Evolutionary conservation across 139 green algal genomes (phyloP).

Genomic region (Astrephomene gubernaculifera): DNA sequence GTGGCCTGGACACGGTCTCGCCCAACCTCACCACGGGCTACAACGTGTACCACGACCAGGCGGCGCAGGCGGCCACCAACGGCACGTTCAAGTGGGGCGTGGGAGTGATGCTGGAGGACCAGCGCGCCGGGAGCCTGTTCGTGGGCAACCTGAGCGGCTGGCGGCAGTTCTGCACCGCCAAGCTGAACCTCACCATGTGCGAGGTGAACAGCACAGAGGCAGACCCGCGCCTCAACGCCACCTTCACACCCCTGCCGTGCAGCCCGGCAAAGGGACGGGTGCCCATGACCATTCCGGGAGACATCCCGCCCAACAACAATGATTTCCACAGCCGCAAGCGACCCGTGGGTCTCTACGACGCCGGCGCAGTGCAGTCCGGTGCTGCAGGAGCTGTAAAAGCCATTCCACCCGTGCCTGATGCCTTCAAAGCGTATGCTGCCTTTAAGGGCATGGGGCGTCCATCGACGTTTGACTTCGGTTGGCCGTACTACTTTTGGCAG

Average conservation of each 20-base stretch:
- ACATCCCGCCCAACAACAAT: neutral
- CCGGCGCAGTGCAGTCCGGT: slow-evolving; percentile 22
- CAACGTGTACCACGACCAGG: slow-evolving; percentile 45
- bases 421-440: neutral
- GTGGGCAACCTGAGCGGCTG: slow-evolving; percentile 25
- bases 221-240: neutral
- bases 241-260: slow-evolving; percentile 19
- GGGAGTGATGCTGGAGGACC: slow-evolving; percentile 44
- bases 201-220: slow-evolving; percentile 5
- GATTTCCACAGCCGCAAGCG: slow-evolving; percentile 39
- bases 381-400: neutral
- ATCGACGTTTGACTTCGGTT: slow-evolving; percentile 7
- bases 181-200: neutral
- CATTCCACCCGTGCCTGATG: neutral
- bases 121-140: neutral
- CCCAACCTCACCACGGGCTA: neutral
- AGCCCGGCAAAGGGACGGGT: neutral
- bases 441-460: neutral
- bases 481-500: slow-evolving; percentile 32
- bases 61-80: neutral
- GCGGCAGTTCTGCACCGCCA: neutral
- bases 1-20: neutral
- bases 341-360: neutral
- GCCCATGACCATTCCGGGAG: neutral
- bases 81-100: slow-evolving; percentile 23